These are phyloP conservation scores for Misopates orontium DNA, from an alignment of 257 asterid species.

Conservation along the genomic window DNA sequence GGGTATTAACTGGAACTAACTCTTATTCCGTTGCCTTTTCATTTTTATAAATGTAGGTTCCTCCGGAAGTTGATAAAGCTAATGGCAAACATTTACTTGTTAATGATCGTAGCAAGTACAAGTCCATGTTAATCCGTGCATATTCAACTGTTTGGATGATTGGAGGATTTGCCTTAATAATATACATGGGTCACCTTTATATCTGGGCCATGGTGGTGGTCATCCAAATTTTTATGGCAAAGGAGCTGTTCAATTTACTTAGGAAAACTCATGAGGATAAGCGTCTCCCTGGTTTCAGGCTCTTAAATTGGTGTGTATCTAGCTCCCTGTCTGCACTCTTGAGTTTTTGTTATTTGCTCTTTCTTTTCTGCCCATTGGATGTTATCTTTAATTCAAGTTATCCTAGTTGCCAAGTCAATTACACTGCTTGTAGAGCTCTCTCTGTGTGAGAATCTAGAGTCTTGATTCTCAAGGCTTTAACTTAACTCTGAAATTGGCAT, in stretches of 20 bases:
- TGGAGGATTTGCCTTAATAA: constrained; percentile 73
- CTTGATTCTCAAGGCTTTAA: constrained; percentile 2
- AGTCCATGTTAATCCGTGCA: constrained; percentile 82
- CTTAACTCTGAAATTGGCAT: constrained; percentile 1
- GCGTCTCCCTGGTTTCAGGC: constrained; percentile 97
- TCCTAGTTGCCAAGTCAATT: too few relatives aligned
- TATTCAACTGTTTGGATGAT: constrained; percentile 96
- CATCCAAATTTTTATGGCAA: constrained; percentile 91
- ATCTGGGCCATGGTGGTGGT: constrained; percentile 92
- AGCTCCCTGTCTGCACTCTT: constrained; percentile 9
- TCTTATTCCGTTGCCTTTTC: constrained; percentile 26
- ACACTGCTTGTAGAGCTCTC: too few relatives aligned
- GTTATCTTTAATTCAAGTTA: too few relatives aligned
- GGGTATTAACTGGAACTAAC: not conserved
- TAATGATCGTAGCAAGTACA: constrained; percentile 81
- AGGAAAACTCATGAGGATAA: constrained; percentile 83
- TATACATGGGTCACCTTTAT: constrained; percentile 97
- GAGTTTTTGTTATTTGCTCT: constrained; percentile 15
- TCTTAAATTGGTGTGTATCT: constrained; percentile 74
- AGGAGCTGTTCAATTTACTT: constrained; percentile 83
- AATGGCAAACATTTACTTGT: constrained; percentile 66
- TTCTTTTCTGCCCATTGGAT: constrained; percentile 4
- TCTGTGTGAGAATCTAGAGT: too few relatives aligned
- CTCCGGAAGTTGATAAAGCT: constrained; percentile 57
- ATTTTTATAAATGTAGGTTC: constrained; percentile 50